Evolutionary conservation across 2,329 filamentous ascomycete species (phyloP).

Genomic region (Ophioceras dolichostomum): DNA sequence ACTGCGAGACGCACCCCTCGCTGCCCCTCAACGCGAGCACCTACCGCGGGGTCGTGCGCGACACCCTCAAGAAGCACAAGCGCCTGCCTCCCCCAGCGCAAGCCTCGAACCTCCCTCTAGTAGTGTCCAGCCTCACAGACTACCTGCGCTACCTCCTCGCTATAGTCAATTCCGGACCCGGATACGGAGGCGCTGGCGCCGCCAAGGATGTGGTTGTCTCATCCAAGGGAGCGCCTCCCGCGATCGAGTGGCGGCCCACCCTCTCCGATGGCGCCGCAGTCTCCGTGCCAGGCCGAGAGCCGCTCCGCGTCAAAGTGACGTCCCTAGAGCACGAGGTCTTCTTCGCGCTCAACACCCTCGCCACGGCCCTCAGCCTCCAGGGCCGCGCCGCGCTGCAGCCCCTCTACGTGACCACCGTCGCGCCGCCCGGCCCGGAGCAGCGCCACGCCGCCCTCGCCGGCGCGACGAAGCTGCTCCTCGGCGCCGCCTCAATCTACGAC

Average conservation of each 20-base stretch:
- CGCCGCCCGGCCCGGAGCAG: constrained; percentile 50
- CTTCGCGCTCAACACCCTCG: constrained; percentile 68
- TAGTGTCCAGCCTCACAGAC: constrained; percentile 56
- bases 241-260: constrained; percentile 76
- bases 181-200: constrained; percentile 42
- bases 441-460: constrained; percentile 57
- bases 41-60: constrained; percentile 69
- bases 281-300: constrained; percentile 44
- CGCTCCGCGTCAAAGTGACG: constrained; percentile 53
- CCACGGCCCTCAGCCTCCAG: constrained; percentile 58
- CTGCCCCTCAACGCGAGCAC: constrained; percentile 74
- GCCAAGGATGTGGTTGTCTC: constrained; percentile 56
- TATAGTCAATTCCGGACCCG: constrained; percentile 62
- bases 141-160: constrained; percentile 81
- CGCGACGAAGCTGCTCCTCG: constrained; percentile 67
- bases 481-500: constrained; percentile 66
- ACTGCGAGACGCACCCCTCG: constrained; percentile 76
- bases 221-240: constrained; percentile 38
- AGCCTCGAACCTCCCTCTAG: constrained; percentile 53
- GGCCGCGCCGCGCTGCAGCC: constrained; percentile 62
- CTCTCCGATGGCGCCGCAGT: constrained; percentile 52
- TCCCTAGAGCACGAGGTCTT: constrained; percentile 74
- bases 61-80: constrained; percentile 81
- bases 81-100: constrained; percentile 63
- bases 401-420: constrained; percentile 53